Base-by-base conservation (phyloP, 495 filamentous ascomycete genomes). In the Hyaloscypha finlandica region DNA sequence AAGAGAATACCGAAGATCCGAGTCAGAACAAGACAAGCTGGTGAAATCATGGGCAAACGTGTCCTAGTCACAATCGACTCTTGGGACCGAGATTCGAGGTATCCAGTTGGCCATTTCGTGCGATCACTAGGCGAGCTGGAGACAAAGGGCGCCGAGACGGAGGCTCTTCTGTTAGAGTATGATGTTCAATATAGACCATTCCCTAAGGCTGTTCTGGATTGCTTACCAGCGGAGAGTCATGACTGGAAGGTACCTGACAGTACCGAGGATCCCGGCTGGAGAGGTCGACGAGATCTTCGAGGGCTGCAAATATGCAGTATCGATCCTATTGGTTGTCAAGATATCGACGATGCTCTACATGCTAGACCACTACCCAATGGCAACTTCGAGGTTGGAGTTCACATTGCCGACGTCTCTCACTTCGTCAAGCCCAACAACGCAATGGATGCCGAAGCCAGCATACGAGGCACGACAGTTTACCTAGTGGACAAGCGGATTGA, bases 401-500 rank as follows among this genome's bases (percentile, higher is more conserved):
- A 99, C 74, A 99, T 99, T 75, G 95, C 95, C 53, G 95, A 99
- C 74, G 95, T 99, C 22, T 97, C 96, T 19, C 92, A 99, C 75
- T 98, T 98, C 70, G 96, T 99, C 75, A 96, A 94, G 78, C 94
- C 96, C 32, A 92, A 92, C 75, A 98, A 95, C 75, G 88, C 95
- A 51, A 99, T 99, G 96, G 96, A 99, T 75, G 84, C 85, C 29
- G 95, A 99, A 79, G 95, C 95, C 2, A 93, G 92, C 73, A 85
- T 93, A 66, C 89, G 95, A 74, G 95, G 94, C 67, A 98, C 95
- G 4, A 98, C 96, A 0, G 95, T 99, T 33, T 99, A 99, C 72
- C 83, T 99, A 30, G 96, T 99, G 2, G 95, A 99, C 78, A 99
- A 98, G 80, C 93, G 95, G 70, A 98, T 99, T 70, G 95, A 99